Evolutionary conservation across 1,284 basidiomycete genomes (phyloP).

Genomic region (Marasmius fiardii): DNA sequence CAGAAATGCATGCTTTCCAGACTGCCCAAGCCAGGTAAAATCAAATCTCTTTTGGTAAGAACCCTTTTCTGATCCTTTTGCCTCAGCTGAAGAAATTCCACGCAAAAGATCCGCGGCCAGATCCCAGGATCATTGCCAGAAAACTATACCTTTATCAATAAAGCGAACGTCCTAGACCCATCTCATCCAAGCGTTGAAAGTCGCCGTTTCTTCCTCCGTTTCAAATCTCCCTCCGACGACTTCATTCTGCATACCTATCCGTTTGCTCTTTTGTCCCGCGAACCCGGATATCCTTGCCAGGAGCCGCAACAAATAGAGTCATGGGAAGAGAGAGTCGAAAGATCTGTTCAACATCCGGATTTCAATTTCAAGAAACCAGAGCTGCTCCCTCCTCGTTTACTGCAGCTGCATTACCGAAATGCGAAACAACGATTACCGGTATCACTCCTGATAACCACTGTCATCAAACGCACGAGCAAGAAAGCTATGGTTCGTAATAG

Average conservation of each 20-base stretch:
- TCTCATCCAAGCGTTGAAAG: conserved; percentile 8
- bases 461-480: conserved; percentile 13
- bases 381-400: conserved; percentile 3
- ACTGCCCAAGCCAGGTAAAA: conserved; percentile 5
- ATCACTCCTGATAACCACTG: conserved; percentile 3
- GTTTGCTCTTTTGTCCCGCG: conserved; percentile 6
- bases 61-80: not conserved
- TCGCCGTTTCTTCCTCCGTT: conserved; percentile 1
- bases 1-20: conserved; percentile 14
- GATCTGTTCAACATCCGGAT: conserved; percentile 1
- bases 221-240: not conserved
- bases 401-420: conserved; percentile 8
- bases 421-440: conserved; percentile 8
- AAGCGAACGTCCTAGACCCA: conserved; percentile 6
- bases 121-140: conserved; percentile 5
- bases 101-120: conserved; percentile 8
- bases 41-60: conserved; percentile 8
- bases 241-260: conserved; percentile 5
- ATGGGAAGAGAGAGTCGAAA: conserved; percentile 11
- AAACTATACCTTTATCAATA: not conserved
- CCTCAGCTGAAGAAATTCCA: not conserved
- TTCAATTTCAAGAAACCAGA: not conserved
- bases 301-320: conserved; percentile 7
- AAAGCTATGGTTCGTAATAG: conserved; percentile 7
- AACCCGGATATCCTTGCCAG: conserved; percentile 2